phyloP scores from a whole-genome alignment of 257 asterid genomes.

The Jacaranda mimosifolia region DNA sequence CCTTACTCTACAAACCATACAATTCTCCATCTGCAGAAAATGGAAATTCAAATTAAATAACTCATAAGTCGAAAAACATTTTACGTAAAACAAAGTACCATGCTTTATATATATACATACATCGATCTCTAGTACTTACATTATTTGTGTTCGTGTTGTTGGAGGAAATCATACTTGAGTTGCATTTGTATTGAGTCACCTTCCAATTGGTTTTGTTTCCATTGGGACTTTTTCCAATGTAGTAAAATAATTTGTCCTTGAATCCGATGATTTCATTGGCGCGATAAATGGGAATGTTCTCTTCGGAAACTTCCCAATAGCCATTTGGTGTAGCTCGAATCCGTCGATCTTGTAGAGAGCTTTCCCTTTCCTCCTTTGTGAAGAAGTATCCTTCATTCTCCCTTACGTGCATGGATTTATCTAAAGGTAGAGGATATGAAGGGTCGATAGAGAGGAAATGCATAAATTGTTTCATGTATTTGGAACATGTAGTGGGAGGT shows the following conservation, averaged over 20 bases:
- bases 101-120: no score
- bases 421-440: no score
- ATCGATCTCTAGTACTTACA: background rate
- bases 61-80: no score
- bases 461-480: no score
- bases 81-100: no score
- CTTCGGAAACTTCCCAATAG: constrained; percentile 16
- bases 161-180: no score
- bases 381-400: constrained; percentile 18
- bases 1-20: constrained; percentile 19
- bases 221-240: background rate
- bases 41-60: background rate
- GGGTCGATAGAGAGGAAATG: no score
- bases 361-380: background rate
- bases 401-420: no score
- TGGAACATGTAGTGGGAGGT: no score
- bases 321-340: constrained; percentile 10
- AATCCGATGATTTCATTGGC: background rate
- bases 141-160: background rate
- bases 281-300: background rate
- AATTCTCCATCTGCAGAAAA: background rate
- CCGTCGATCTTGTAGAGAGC: background rate
- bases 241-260: constrained; percentile 8
- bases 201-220: constrained; percentile 23
- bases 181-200: constrained; percentile 23